Percentiles rank a stretch among this genome's conserved stretches.
These are phyloP conservation scores for Arxiozyma heterogenica DNA, from an alignment of 1,139 yeast genomes.

Conservation along the genomic window DNA sequence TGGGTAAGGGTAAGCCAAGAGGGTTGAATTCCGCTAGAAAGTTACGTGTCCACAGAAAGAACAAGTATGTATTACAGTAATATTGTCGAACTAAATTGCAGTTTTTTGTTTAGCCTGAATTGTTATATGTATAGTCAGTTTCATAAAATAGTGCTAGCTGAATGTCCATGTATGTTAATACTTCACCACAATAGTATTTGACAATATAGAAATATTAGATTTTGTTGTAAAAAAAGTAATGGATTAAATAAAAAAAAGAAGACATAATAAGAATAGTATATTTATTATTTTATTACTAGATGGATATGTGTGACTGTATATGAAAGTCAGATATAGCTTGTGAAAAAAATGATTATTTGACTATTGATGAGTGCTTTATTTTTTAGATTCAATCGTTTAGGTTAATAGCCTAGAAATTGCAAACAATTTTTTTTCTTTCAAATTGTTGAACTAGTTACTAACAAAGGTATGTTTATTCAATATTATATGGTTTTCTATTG, in stretches of 20 bases:
- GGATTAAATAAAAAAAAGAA: too few species aligned
- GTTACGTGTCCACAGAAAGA: slow-evolving; percentile 99
- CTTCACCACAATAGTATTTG: too few species aligned
- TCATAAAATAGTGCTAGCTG: neutral
- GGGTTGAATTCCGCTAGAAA: slow-evolving; percentile 99
- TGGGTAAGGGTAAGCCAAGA: slow-evolving; percentile 39
- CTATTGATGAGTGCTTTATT: neutral
- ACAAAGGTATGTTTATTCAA: neutral
- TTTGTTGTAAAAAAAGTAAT: too few species aligned
- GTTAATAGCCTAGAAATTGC: neutral
- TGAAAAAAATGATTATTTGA: too few species aligned
- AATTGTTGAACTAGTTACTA: neutral
- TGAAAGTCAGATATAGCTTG: too few species aligned
- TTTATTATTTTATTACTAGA: too few species aligned
- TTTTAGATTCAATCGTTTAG: too few species aligned
- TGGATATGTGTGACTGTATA: too few species aligned
- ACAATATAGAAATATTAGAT: too few species aligned
- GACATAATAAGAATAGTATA: too few species aligned
- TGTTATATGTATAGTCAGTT: neutral
- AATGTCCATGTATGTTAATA: neutral
- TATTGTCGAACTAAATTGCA: neutral
- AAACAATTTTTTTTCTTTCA: too few species aligned
- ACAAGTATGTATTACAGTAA: slow-evolving; percentile 39
- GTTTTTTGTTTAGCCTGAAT: neutral
- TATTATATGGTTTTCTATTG: neutral